These are phyloP conservation scores for Eudorina sp. DNA, from an alignment of 139 green algal species.

Conservation along the genomic window DNA sequence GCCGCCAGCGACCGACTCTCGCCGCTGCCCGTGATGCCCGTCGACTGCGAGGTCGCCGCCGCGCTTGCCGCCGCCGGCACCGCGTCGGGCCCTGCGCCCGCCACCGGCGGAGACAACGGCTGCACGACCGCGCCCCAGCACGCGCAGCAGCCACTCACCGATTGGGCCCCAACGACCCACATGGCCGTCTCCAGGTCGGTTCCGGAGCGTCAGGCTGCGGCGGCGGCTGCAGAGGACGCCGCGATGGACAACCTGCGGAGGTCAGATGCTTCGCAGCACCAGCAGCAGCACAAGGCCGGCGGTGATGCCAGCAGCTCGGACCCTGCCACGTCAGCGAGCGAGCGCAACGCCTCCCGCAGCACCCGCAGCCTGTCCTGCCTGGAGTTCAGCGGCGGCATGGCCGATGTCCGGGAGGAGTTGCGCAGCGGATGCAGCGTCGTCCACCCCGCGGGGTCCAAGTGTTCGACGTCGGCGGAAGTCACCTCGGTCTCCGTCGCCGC, in stretches of 20 bases:
- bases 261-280: neutral
- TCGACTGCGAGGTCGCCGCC: neutral
- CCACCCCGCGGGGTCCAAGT: too few relatives aligned
- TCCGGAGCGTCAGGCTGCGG: neutral
- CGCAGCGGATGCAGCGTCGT: neutral
- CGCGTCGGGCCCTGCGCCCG: too few relatives aligned
- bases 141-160: too few relatives aligned
- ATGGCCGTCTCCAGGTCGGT: neutral
- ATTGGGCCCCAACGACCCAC: too few relatives aligned
- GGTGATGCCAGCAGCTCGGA: neutral
- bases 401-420: neutral
- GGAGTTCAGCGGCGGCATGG: conserved; percentile 19
- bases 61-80: too few relatives aligned
- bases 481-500: too few relatives aligned
- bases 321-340: neutral
- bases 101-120: too few relatives aligned
- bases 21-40: too few relatives aligned
- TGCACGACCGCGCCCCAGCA: too few relatives aligned
- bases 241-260: neutral
- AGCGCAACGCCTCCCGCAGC: conserved; percentile 6
- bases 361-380: conserved; percentile 45
- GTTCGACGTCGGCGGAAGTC: too few relatives aligned
- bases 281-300: neutral
- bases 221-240: neutral
- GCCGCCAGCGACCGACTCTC: too few relatives aligned